Evolutionary conservation across 495 filamentous ascomycete genomes (phyloP).

Genomic region (Aspergillus leporis): DNA sequence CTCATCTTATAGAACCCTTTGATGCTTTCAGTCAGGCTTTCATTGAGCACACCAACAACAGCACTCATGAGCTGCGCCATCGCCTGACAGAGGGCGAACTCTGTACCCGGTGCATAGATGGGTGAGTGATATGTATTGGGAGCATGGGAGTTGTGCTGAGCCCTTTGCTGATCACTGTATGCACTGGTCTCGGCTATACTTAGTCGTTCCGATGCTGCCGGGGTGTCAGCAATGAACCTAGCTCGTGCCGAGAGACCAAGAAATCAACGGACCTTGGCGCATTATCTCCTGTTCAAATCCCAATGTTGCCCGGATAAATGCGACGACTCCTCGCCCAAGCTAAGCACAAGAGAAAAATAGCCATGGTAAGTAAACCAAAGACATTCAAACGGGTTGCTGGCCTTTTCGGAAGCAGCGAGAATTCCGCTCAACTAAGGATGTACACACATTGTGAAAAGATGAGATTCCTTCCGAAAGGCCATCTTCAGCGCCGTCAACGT

Average conservation of each 20-base stretch:
- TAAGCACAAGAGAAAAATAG: constrained; percentile 29
- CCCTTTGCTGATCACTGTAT: constrained; percentile 75
- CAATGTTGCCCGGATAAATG: constrained; percentile 81
- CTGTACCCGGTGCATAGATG: constrained; percentile 79
- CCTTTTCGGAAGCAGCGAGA: constrained; percentile 2
- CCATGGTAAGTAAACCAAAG: constrained; percentile 16
- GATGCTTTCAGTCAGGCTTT: constrained; percentile 89
- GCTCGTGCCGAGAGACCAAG: constrained; percentile 6
- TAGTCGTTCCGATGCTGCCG: constrained; percentile 66
- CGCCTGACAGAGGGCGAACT: constrained; percentile 77
- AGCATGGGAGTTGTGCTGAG: constrained; percentile 52
- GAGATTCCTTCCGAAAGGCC: constrained; percentile 71
- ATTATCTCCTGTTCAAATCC: constrained; percentile 96
- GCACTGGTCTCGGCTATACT: constrained; percentile 76
- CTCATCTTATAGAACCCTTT: constrained; percentile 91
- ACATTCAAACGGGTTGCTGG: neutral
- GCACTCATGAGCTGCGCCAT: constrained; percentile 88
- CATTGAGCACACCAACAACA: constrained; percentile 84
- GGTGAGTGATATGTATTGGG: constrained; percentile 53
- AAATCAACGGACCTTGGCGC: constrained; percentile 60
- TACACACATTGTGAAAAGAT: constrained; percentile 79
- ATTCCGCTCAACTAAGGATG: neutral
- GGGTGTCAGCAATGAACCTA: constrained; percentile 10
- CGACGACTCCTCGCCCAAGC: constrained; percentile 77
- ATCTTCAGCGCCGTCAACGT: constrained; percentile 82